These are phyloP conservation scores for Boletellus deceptivus DNA, from an alignment of 1,284 basidiomycete species.

Conservation along the genomic window DNA sequence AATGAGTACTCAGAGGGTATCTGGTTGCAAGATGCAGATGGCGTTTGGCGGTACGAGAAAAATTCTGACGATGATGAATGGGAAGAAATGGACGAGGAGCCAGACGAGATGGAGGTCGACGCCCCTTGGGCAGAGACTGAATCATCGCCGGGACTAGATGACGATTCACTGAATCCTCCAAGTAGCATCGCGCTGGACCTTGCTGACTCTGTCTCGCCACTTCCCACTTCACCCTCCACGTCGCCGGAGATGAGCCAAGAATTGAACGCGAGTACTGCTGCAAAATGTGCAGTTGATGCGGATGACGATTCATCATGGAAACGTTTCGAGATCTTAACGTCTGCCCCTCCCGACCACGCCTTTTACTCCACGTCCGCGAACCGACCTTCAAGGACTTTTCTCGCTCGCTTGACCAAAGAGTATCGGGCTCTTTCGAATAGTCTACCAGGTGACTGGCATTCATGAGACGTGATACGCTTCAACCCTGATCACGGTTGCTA, in stretches of 20 bases:
- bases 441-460: conserved; percentile 63
- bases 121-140: conserved; percentile 29
- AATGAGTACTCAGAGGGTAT: conserved; percentile 42
- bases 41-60: conserved; percentile 45
- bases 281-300: conserved; percentile 21
- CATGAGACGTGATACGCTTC: background rate
- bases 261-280: conserved; percentile 27
- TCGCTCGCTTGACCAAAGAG: conserved; percentile 76
- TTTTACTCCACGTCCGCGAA: conserved; percentile 62
- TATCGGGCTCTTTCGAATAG: conserved; percentile 79
- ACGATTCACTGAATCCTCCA: conserved; percentile 17
- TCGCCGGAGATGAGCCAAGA: conserved; percentile 36
- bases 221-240: conserved; percentile 30
- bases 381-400: conserved; percentile 71
- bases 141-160: conserved; percentile 16
- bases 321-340: conserved; percentile 73
- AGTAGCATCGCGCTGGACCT: conserved; percentile 20
- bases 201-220: conserved; percentile 25
- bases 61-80: conserved; percentile 41
- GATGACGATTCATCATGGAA: conserved; percentile 54
- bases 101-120: conserved; percentile 29
- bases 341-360: conserved; percentile 78
- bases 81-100: conserved; percentile 34
- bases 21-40: conserved; percentile 57
- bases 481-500: conserved; percentile 23